A percentile compares a stretch with the other conserved stretches of the same genome.
Conservation (phyloP, 2,329 filamentous ascomycete species). For the Furcasterigmium sp. region DNA sequence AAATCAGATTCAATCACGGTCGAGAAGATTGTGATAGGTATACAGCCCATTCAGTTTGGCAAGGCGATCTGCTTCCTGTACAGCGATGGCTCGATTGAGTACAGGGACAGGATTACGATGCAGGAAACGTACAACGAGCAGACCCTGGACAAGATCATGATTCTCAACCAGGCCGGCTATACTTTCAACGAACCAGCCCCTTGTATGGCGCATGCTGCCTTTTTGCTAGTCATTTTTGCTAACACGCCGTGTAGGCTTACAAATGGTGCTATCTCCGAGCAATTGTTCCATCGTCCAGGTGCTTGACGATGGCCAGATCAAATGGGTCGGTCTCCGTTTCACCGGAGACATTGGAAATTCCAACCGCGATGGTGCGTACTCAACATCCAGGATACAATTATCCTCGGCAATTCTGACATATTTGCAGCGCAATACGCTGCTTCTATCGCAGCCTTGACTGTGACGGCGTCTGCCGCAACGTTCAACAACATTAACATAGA, state of each 20-base stretch:
- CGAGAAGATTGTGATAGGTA: conserved; percentile 64
- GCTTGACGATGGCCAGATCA: conserved; percentile 51
- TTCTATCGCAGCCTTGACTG: conserved; percentile 56
- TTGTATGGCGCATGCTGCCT: conserved; percentile 38
- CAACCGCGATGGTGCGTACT: conserved; percentile 39
- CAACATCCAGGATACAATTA: conserved; percentile 10
- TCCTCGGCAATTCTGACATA: conserved; percentile 8
- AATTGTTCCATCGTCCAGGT: conserved; percentile 54
- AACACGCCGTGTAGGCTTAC: conserved; percentile 41
- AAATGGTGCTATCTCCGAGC: conserved; percentile 57
- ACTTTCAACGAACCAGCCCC: conserved; percentile 60
- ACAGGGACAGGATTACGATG: conserved; percentile 72
- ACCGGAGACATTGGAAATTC: conserved; percentile 41
- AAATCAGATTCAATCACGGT: conserved; percentile 63
- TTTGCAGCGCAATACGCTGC: conserved; percentile 46
- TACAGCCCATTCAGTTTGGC: conserved; percentile 65
- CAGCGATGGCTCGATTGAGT: conserved; percentile 76
- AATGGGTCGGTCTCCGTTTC: conserved; percentile 53
- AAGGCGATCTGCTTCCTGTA: conserved; percentile 68
- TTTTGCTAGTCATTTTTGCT: neutral
- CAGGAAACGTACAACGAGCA: conserved; percentile 59
- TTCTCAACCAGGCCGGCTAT: conserved; percentile 74
- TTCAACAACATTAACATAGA: conserved; percentile 52
- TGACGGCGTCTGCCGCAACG: conserved; percentile 41
- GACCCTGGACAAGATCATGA: conserved; percentile 61